phyloP scores from a whole-genome alignment of 2,329 filamentous ascomycete genomes.

The Colletotrichum sp. region DNA sequence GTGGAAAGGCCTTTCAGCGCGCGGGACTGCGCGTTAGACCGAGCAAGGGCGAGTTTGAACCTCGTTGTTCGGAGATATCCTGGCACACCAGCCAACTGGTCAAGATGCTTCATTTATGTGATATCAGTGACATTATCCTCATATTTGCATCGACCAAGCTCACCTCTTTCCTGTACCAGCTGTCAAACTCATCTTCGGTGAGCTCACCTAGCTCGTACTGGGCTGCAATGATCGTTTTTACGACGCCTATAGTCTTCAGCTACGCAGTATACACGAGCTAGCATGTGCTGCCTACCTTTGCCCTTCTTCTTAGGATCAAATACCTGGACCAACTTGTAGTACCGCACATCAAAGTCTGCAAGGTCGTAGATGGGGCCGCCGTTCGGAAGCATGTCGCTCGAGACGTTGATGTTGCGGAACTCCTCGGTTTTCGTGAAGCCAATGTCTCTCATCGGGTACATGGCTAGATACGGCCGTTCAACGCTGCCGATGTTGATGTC shows the following conservation, averaged over 20 bases:
- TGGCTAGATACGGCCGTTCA: neutral
- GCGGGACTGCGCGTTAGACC: constrained; percentile 26
- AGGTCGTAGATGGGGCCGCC: constrained; percentile 5
- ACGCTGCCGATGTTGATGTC: neutral
- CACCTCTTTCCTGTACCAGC: neutral
- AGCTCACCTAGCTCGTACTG: neutral
- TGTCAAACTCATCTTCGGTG: neutral
- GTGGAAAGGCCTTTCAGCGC: constrained; percentile 25
- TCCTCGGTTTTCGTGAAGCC: constrained; percentile 35
- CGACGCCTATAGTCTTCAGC: neutral
- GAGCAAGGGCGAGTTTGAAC: constrained; percentile 25
- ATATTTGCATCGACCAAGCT: neutral
- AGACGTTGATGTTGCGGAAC: constrained; percentile 36
- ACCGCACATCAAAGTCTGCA: neutral
- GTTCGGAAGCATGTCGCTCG: constrained; percentile 31
- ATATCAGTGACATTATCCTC: neutral
- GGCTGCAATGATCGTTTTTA: neutral
- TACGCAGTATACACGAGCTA: no score
- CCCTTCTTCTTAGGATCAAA: neutral
- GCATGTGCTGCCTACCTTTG: neutral
- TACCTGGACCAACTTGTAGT: neutral
- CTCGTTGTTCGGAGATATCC: constrained; percentile 29
- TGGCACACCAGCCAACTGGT: neutral
- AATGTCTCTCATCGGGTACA: constrained; percentile 31
- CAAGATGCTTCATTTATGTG: neutral